Conservation (phyloP, 208 protist genomes). For the Phytomonas serpens region DNA sequence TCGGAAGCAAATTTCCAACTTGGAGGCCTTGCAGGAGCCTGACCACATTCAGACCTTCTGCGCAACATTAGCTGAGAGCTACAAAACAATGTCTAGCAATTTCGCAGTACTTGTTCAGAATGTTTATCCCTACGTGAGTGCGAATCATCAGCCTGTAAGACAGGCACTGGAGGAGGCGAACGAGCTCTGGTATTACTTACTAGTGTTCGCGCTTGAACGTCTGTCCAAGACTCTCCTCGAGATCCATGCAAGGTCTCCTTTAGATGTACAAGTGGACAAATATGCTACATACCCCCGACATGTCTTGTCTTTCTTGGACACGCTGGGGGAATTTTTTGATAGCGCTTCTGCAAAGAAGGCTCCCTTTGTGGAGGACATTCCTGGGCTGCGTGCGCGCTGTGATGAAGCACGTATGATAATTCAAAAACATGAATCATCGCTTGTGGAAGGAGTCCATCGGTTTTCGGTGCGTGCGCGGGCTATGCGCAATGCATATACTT, state of each 20-base stretch:
- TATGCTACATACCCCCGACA: conserved; percentile 47
- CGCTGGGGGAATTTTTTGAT: conserved; percentile 12
- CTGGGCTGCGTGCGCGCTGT: background rate
- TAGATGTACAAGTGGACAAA: conserved; percentile 67
- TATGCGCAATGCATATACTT: conserved; percentile 53
- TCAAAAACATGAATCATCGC: conserved; percentile 11
- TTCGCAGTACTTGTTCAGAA: conserved; percentile 52
- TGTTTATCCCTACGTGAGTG: conserved; percentile 43
- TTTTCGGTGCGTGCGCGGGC: conserved; percentile 51
- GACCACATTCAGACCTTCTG: conserved; percentile 87
- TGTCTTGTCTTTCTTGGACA: conserved; percentile 28
- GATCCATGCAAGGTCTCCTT: conserved; percentile 54
- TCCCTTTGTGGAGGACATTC: conserved; percentile 6
- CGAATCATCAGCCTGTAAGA: conserved; percentile 43
- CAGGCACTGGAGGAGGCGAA: conserved; percentile 62
- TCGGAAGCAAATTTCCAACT: conserved; percentile 77
- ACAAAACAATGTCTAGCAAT: conserved; percentile 76
- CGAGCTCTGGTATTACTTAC: conserved; percentile 80
- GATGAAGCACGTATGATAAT: conserved; percentile 4
- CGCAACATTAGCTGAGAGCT: conserved; percentile 66
- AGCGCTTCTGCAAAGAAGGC: conserved; percentile 11
- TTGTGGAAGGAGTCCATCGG: conserved; percentile 28
- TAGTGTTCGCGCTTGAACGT: conserved; percentile 69
- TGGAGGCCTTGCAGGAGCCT: conserved; percentile 79
- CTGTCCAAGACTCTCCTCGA: conserved; percentile 70